Evolutionary conservation across 306 rosid genomes (phyloP).

Genomic region (Cicer bijugum): DNA sequence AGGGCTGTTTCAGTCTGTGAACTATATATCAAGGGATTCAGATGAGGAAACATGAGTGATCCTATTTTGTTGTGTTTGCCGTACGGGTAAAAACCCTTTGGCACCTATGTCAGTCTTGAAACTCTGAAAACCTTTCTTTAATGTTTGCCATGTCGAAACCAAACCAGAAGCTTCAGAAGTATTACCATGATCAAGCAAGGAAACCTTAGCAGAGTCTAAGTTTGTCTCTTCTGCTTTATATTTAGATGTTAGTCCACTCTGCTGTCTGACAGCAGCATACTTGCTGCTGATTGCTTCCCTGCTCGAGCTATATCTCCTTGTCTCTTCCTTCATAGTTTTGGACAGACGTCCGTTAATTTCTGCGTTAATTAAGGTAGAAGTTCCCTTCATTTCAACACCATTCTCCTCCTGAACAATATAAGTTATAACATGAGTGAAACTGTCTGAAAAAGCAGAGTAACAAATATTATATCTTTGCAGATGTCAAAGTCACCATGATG

Average conservation of each 20-base stretch:
- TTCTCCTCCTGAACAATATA: conserved; percentile 60
- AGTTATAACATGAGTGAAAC: conserved; percentile 32
- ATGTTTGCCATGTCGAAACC: conserved; percentile 73
- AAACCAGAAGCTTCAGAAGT: conserved; percentile 59
- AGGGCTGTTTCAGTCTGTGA: conserved; percentile 83
- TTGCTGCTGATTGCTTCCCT: conserved; percentile 86
- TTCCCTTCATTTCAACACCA: conserved; percentile 68
- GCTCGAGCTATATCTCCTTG: conserved; percentile 67
- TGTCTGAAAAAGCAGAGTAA: conserved; percentile 7
- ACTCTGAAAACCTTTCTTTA: conserved; percentile 79
- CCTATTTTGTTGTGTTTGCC: conserved; percentile 60
- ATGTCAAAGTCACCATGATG: conserved; percentile 3
- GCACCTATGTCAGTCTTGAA: conserved; percentile 75
- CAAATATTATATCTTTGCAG: conserved; percentile 17
- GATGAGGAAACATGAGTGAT: conserved; percentile 68
- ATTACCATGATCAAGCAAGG: conserved; percentile 63
- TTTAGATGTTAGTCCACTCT: conserved; percentile 60
- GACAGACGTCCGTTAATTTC: conserved; percentile 50
- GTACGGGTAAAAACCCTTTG: conserved; percentile 64
- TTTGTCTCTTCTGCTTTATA: conserved; percentile 60
- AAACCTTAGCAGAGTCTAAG: conserved; percentile 65
- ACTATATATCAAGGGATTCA: conserved; percentile 90
- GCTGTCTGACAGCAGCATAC: conserved; percentile 78
- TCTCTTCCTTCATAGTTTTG: conserved; percentile 63
- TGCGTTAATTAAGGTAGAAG: conserved; percentile 47